A percentile compares a stretch with the other conserved stretches of the same genome.
Evolutionary conservation across 805 yeast genomes (phyloP).

Genomic region (Middelhovenomyces tepae): DNA sequence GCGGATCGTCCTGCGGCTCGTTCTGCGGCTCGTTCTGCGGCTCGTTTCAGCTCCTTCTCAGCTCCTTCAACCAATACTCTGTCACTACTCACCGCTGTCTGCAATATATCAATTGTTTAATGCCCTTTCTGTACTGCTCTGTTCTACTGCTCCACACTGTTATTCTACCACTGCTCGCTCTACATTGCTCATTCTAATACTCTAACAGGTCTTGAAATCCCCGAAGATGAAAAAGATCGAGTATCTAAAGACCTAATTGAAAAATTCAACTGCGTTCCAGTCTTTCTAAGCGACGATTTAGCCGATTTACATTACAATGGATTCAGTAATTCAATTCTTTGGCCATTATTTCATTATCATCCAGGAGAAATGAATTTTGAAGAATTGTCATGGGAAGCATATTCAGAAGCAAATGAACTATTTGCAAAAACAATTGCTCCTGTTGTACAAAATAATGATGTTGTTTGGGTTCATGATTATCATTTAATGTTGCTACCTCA

Average conservation of each 20-base stretch:
- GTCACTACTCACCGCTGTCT: no score
- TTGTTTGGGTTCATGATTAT: conserved; percentile 97
- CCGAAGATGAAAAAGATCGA: conserved; percentile 57
- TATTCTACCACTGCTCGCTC: no score
- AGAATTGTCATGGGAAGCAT: conserved; percentile 96
- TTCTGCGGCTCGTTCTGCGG: no score
- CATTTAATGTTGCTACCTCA: conserved; percentile 93
- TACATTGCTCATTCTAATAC: no score
- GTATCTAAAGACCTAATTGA: conserved; percentile 64
- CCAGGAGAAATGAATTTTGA: conserved; percentile 99
- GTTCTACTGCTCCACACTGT: no score
- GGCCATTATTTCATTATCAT: conserved; percentile 98
- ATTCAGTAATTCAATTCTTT: conserved; percentile 83
- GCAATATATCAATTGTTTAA: no score
- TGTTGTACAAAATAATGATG: conserved; percentile 69
- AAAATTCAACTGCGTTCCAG: conserved; percentile 84
- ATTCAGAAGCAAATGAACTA: conserved; percentile 78
- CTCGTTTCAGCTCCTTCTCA: no score
- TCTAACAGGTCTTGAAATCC: conserved; percentile 53
- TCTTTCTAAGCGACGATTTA: conserved; percentile 75
- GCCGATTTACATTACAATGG: conserved; percentile 97
- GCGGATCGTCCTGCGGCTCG: no score
- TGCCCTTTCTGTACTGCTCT: no score
- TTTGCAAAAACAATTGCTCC: conserved; percentile 70
- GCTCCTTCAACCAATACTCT: no score